These are phyloP conservation scores for Cryptococcus maquisensis DNA, from an alignment of 1,284 basidiomycete genomes.

Conservation along the genomic window DNA sequence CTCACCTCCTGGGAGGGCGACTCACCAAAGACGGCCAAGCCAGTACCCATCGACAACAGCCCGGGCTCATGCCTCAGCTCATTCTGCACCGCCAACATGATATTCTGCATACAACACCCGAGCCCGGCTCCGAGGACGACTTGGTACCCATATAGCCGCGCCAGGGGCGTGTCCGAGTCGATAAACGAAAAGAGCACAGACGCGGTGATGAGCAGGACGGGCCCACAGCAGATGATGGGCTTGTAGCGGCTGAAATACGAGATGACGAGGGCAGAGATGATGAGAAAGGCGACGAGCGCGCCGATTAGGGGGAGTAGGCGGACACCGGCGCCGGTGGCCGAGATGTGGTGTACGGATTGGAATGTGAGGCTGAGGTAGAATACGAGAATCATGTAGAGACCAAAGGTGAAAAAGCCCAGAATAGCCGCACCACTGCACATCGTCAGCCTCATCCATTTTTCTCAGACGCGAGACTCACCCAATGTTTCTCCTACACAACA, in stretches of 20 bases:
- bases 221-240: slow-evolving; percentile 44
- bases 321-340: slow-evolving; percentile 43
- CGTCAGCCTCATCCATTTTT: slow-evolving; percentile 43
- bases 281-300: slow-evolving; percentile 41
- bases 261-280: slow-evolving; percentile 45
- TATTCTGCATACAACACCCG: slow-evolving; percentile 43
- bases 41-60: slow-evolving; percentile 41
- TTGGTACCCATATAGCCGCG: slow-evolving; percentile 52
- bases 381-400: slow-evolving; percentile 40
- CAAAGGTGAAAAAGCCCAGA: slow-evolving; percentile 42
- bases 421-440: slow-evolving; percentile 31
- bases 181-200: slow-evolving; percentile 53
- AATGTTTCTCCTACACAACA: slow-evolving; percentile 44
- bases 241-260: slow-evolving; percentile 49
- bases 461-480: slow-evolving; percentile 38
- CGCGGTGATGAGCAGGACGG: slow-evolving; percentile 43
- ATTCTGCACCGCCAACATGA: slow-evolving; percentile 50
- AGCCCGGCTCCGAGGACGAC: slow-evolving; percentile 49
- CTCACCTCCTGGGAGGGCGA: background rate
- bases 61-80: slow-evolving; percentile 42
- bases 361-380: slow-evolving; percentile 43
- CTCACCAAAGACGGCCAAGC: slow-evolving; percentile 39
- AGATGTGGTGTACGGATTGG: slow-evolving; percentile 42
- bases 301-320: slow-evolving; percentile 45
- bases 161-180: slow-evolving; percentile 35